Evolutionary conservation across 495 filamentous ascomycete genomes (phyloP), one percentile per base, ranked within the genome.

Genomic region (Aspergillus indologenus): DNA sequence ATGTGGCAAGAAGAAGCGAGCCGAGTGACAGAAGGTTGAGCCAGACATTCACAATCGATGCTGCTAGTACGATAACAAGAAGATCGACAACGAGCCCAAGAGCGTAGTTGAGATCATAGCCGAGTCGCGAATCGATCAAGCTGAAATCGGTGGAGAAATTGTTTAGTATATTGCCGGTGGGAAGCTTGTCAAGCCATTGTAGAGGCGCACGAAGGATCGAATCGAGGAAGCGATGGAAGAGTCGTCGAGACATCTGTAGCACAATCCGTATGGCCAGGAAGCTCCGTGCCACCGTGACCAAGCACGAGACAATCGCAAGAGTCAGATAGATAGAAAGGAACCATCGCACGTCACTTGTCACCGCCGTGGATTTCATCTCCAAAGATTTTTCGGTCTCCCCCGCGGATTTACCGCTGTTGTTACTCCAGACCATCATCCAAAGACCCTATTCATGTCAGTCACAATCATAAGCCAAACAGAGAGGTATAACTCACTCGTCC

Each of bases 111-210:
- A 79, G 61, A 65, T 73, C 67, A 14, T 65, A 61, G 8, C 64
- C 65, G 14, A 79, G 42, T 8, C 51, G 26, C 12, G 59, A 67
- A 57, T 81, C 77, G n/a, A 82, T 68, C 0, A 74, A 75, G 43
- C 72, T 70, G 48, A 77, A 59, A 62, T 84, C 81, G 2, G 75
- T 67, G 0, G 72, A 72, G 54, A 84, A 81, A 14, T 80, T 76
- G 61, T 84, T 82, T 42, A 83, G 71, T 26, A 83, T 73, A 6
- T 73, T 71, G 1, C 82, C 82, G 1, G 75, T 34, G 4, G 81
- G 79, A 7, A 74, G 69, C 0, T 75, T 82, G 56, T 83, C 79
- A 31, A 81, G 74, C 67, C 75, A 84, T 21, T 68, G 64, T 21
- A 83, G 66, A 3, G 81, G 78, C 3, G 81, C 78, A 14, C 75